Conservation (phyloP, 768 basidiomycete genomes). For the Trametes punicea region DNA sequence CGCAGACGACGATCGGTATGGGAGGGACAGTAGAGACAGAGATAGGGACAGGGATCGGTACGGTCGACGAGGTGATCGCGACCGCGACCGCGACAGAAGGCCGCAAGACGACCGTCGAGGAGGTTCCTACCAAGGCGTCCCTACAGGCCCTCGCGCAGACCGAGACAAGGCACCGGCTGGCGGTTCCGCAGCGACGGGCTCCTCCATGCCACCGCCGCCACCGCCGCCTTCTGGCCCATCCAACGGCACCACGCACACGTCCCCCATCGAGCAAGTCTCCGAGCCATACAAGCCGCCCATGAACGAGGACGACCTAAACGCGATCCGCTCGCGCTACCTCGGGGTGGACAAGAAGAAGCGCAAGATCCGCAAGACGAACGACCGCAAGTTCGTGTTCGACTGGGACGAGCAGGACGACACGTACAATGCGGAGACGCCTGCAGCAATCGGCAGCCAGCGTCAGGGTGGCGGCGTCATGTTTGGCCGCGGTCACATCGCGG, state of each 20-base stretch:
- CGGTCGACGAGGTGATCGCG: conserved; percentile 50
- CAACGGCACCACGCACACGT: conserved; percentile 14
- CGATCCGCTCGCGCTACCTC: conserved; percentile 89
- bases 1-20: conserved; percentile 39
- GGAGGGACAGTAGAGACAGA: conserved; percentile 35
- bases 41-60: conserved; percentile 40
- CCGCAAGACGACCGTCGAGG: conserved; percentile 31
- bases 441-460: conserved; percentile 63
- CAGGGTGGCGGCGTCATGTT: conserved; percentile 89
- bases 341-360: conserved; percentile 94
- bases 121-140: conserved; percentile 56
- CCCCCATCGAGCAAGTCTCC: conserved; percentile 36
- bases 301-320: conserved; percentile 75
- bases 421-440: conserved; percentile 71
- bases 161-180: conserved; percentile 45
- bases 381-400: conserved; percentile 98
- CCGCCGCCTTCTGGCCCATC: conserved; percentile 29
- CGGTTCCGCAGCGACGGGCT: conserved; percentile 29
- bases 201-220: conserved; percentile 55
- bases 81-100: conserved; percentile 32
- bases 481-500: conserved; percentile 78
- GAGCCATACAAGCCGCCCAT: conserved; percentile 56
- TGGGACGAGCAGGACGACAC: conserved; percentile 99
- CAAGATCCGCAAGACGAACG: conserved; percentile 91
- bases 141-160: conserved; percentile 82